phyloP scores from a whole-genome alignment of 1,139 yeast species.

The Suhomyces bribrorum region DNA sequence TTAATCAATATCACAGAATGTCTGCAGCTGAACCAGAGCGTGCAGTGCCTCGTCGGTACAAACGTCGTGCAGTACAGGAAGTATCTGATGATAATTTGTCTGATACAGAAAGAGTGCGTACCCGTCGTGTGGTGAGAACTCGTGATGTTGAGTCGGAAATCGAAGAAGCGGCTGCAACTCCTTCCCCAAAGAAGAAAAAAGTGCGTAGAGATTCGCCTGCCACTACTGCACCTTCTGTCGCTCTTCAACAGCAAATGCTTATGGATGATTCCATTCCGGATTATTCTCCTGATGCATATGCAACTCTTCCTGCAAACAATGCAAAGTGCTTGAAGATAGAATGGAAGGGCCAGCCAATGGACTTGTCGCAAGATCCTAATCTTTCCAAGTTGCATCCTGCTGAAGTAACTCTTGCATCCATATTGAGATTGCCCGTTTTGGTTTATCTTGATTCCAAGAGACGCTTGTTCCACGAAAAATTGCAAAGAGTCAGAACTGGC shows the following conservation, averaged over 20 bases:
- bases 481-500: conserved; percentile 68
- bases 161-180: conserved; percentile 18
- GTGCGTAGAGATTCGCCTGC: conserved; percentile 27
- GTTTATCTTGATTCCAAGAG: conserved; percentile 90
- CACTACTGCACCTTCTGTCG: conserved; percentile 30
- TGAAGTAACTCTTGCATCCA: conserved; percentile 83
- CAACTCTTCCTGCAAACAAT: conserved; percentile 66
- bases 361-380: conserved; percentile 75
- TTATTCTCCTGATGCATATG: conserved; percentile 65
- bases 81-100: conserved; percentile 35
- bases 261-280: conserved; percentile 68
- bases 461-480: conserved; percentile 86
- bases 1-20: conserved; percentile 47
- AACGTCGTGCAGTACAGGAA: conserved; percentile 17
- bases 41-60: conserved; percentile 14
- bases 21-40: conserved; percentile 14
- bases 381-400: conserved; percentile 80
- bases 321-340: conserved; percentile 78
- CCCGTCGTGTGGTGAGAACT: conserved; percentile 52
- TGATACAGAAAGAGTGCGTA: conserved; percentile 51
- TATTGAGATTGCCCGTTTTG: conserved; percentile 83
- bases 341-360: conserved; percentile 99
- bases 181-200: conserved; percentile 40
- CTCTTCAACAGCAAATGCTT: conserved; percentile 44
- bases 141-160: conserved; percentile 15